Conservation (phyloP, 2,329 filamentous ascomycete genomes). For the Ambrosiella xylebori region DNA sequence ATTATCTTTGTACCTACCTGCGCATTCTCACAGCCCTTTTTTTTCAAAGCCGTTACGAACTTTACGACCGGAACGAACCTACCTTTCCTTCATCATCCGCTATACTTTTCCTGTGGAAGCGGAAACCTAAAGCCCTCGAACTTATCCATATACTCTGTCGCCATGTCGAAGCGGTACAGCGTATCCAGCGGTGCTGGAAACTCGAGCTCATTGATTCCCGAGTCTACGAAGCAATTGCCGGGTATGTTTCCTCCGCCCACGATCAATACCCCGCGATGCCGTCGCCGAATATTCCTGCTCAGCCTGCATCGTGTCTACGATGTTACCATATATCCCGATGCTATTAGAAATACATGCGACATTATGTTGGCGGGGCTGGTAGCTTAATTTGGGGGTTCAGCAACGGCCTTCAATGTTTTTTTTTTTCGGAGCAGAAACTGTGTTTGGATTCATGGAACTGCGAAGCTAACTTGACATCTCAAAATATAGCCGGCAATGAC, state of each 20-base stretch:
- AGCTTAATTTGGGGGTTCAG: not conserved
- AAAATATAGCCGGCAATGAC: slow-evolving; percentile 35
- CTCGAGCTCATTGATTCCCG: slow-evolving; percentile 15
- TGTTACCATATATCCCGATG: too few relatives aligned
- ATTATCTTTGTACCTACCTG: too few relatives aligned
- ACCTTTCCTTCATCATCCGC: not conserved
- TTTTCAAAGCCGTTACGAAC: not conserved
- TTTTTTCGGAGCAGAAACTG: not conserved
- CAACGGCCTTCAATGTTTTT: not conserved
- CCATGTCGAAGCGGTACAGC: slow-evolving; percentile 49
- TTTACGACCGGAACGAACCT: not conserved
- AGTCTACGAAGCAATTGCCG: slow-evolving; percentile 4
- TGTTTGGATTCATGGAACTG: too few relatives aligned
- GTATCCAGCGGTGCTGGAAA: slow-evolving; percentile 29
- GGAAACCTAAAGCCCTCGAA: not conserved
- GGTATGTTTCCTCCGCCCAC: slow-evolving; percentile 18
- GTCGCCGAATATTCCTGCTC: too few relatives aligned
- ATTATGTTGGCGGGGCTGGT: not conserved
- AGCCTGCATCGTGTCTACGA: too few relatives aligned
- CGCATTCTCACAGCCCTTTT: too few relatives aligned
- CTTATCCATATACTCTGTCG: not conserved
- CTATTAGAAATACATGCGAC: not conserved
- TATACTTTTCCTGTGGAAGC: not conserved
- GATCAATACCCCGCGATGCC: not conserved
- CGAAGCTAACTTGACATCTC: not conserved